Base-by-base conservation (phyloP, 2,329 filamentous ascomycete genomes). In the Diaporthe sp. region DNA sequence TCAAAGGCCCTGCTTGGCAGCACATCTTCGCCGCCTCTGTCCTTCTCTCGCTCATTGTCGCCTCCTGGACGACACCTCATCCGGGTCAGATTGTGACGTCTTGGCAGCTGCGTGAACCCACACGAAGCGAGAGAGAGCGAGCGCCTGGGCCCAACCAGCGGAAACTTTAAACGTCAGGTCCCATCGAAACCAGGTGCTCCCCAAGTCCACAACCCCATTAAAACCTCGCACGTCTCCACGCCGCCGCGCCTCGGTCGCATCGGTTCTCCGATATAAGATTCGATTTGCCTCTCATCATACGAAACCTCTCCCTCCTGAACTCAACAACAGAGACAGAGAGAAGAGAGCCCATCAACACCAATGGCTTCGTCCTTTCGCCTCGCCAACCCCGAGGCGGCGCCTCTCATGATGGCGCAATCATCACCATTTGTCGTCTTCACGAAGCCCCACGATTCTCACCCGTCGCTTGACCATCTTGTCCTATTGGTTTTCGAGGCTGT, bases 401-500 rank as follows among this genome's bases (percentile, higher is more conserved):
- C 78, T 37, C 60, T 76, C 61, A 79, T 78, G 76, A 79, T 81
- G 71, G 75, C 81, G 63, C 77, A 88, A 34, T 79, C 86, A 31
- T 79, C 86, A 71, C 85, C 86, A 7, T 80, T 88, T 71, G 82
- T 85, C 75, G 82, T 85, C 20, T 79, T 83, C 57, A 82, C 84
- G 76, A 83, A 83, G 71, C 81, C 85, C 15, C 87, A 90, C 79
- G 86, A 88, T 4, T 85, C 88, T 25, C 92, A 95, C 78, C 93
- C 93, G 20, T 88, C 93, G 71, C 88, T 95, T 78, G 87, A 87
- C 75, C 90, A 95, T 80, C 89, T 98, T 42, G 89, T 92, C 53
- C 88, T 97, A 37, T 92, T 98, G 76, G 96, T 98, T 79, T 98
- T 98, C 81, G 96, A 98, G 85, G 97, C 97, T 15, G 96, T 98